Evolutionary conservation across 2,329 filamentous ascomycete genomes (phyloP), one percentile per base, ranked within the genome.

Genomic region (Diaporthe destruens): DNA sequence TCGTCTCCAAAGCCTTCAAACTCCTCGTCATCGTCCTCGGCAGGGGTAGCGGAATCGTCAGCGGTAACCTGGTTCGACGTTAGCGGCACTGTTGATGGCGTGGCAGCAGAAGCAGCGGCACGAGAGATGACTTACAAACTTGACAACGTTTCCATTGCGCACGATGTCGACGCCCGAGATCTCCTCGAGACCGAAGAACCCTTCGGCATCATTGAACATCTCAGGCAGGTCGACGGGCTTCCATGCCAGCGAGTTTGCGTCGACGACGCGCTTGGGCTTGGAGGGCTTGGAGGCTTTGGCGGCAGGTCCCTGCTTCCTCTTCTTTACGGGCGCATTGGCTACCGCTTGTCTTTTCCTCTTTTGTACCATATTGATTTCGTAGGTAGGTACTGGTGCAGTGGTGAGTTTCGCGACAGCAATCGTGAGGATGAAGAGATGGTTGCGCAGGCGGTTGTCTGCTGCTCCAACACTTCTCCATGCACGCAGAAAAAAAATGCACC

Each of bases 101-200:
- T 18, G 11, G 7, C 20, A 16, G 29, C 53, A 29, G 47, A 23
- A 34, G 49, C 9, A 16, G 9, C 9, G 11, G 9, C 14, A 47
- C 6, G n/a, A 32, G 39, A 12, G 6, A 29, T 29, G 12, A 80
- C 83, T 71, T 77, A 91, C 83, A 81, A 92, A 92, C 77, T 88
- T 85, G 36, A 92, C 82, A 7, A 84, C 86, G 68, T 86, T 83
- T 9, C 90, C 90, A 39, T 92, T 87, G 74, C 88, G 89, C 54
- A 97, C 85, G n/a, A 99, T 87, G 39, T 98, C 93, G 1, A 99
- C 94, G 67, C 94, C 94, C 20, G 97, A 94, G 59, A 98, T 92
- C 78, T 98, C 95, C 78, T 99, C 95, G 1, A 99, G 84, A 0
- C 94, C 95, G 77, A 92, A 97, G 81, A 99, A 98, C 0, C 96